These are phyloP conservation scores for Alternaria conjuncta DNA, from an alignment of 2,329 filamentous ascomycete genomes.

Conservation along the genomic window DNA sequence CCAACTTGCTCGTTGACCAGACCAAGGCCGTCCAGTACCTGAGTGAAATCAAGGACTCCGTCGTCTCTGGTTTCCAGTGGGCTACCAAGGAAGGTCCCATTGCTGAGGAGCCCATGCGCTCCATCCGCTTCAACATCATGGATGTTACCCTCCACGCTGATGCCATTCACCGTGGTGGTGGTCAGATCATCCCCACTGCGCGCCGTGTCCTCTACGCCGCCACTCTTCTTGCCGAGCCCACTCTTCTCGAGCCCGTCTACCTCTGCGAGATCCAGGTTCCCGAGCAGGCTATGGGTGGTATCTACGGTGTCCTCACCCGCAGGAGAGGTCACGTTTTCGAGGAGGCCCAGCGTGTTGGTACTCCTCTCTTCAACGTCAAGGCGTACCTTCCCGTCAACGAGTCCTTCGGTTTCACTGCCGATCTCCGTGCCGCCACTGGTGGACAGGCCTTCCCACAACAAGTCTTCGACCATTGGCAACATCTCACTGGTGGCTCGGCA, in stretches of 20 bases:
- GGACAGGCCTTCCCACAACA: constrained; percentile 99
- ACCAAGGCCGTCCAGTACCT: constrained; percentile 99
- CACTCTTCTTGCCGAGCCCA: constrained; percentile 86
- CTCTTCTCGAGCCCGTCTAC: constrained; percentile 96
- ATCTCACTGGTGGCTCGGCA: constrained; percentile 90
- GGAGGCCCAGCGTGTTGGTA: constrained; percentile 98
- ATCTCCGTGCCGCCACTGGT: constrained; percentile 90
- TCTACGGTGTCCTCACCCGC: constrained; percentile 98
- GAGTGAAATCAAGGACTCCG: constrained; percentile 99
- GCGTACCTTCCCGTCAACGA: constrained; percentile 95
- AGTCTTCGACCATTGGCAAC: constrained; percentile 99
- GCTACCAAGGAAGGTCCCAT: constrained; percentile 96
- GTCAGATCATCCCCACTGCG: constrained; percentile 96
- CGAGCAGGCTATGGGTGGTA: constrained; percentile 98
- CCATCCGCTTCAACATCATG: constrained; percentile 97
- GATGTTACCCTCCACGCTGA: constrained; percentile 99
- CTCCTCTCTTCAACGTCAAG: constrained; percentile 99
- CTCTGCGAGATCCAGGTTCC: constrained; percentile 99
- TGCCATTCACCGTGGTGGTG: constrained; percentile 99
- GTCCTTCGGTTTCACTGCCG: constrained; percentile 98
- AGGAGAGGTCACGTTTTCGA: constrained; percentile 98
- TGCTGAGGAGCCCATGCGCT: constrained; percentile 97
- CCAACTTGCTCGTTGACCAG: constrained; percentile 99
- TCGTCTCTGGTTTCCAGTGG: constrained; percentile 99
- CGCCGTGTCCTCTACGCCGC: constrained; percentile 97